Conservation (phyloP, 768 basidiomycete genomes). For the Suillus paluster region DNA sequence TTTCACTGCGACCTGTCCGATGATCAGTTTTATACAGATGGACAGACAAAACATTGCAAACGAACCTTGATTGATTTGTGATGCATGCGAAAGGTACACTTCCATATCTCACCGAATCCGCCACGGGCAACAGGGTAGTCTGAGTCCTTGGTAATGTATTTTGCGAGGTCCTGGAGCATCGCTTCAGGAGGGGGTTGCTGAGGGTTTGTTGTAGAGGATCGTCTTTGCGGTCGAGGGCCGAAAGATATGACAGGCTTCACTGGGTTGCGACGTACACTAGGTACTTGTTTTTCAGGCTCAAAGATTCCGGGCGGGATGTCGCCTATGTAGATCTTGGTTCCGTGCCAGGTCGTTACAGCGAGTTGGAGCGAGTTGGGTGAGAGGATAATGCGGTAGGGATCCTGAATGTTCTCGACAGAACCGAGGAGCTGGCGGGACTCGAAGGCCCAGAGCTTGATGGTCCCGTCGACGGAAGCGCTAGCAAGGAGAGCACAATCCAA, state of each 20-base stretch:
- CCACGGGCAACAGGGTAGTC: constrained; percentile 1
- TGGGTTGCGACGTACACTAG: background rate
- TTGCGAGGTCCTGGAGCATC: constrained; percentile 1
- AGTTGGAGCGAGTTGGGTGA: background rate
- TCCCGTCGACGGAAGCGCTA: too few species aligned
- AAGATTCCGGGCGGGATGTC: background rate
- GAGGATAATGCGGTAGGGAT: background rate
- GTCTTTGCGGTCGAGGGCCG: background rate
- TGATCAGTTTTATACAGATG: background rate
- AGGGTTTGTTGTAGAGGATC: too few species aligned
- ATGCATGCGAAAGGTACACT: background rate
- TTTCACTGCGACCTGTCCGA: constrained; percentile 4
- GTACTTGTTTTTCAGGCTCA: background rate
- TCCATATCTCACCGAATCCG: constrained; percentile 9
- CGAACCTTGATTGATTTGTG: background rate
- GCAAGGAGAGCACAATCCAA: too few species aligned
- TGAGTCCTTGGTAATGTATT: constrained; percentile 1
- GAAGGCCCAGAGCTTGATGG: too few species aligned
- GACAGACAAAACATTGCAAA: background rate
- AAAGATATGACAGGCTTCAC: too few species aligned
- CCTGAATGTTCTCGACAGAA: too few species aligned
- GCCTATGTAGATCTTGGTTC: background rate
- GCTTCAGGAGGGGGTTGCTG: background rate
- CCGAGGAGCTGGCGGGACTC: background rate
- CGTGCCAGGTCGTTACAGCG: background rate